These are phyloP conservation scores for Termitomyces sp. DNA, from an alignment of 768 basidiomycete species.

Conservation along the genomic window DNA sequence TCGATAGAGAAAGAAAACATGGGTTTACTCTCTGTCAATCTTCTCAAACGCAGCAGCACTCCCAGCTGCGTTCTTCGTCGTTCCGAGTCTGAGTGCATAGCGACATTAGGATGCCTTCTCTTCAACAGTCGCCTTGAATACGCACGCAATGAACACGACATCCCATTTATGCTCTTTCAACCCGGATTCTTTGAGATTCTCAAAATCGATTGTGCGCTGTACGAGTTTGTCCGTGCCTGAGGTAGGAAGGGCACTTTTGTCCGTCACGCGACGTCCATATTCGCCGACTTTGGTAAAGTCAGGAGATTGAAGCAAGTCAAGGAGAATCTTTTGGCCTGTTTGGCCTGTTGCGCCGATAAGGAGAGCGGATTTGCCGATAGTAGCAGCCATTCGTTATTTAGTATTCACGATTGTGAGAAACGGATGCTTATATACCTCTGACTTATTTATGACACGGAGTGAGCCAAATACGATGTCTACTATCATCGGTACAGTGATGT, in stretches of 20 bases:
- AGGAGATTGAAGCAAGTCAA: constrained; percentile 51
- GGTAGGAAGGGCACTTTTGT: constrained; percentile 29
- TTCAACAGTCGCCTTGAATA: constrained; percentile 8
- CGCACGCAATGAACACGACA: constrained; percentile 67
- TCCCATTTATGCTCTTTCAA: constrained; percentile 61
- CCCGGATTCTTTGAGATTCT: constrained; percentile 49
- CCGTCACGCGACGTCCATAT: constrained; percentile 61
- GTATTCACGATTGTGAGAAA: not conserved
- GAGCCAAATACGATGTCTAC: not conserved
- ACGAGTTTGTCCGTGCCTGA: constrained; percentile 52
- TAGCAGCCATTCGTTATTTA: not conserved
- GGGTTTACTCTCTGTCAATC: constrained; percentile 68
- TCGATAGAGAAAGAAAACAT: not conserved
- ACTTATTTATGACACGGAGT: no score
- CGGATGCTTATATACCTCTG: no score
- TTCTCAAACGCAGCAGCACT: constrained; percentile 64
- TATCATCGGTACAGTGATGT: not conserved
- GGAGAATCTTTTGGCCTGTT: constrained; percentile 55
- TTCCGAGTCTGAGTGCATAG: constrained; percentile 46
- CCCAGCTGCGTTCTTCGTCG: constrained; percentile 55
- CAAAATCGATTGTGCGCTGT: constrained; percentile 66
- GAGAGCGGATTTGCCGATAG: constrained; percentile 47
- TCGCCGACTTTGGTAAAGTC: constrained; percentile 59
- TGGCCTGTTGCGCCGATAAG: constrained; percentile 75
- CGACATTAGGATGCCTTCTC: not conserved